A percentile compares a stretch with the other conserved stretches of the same genome.
These are phyloP conservation scores for Fusarium gaditjirri DNA, from an alignment of 2,329 filamentous ascomycete genomes.

Conservation along the genomic window DNA sequence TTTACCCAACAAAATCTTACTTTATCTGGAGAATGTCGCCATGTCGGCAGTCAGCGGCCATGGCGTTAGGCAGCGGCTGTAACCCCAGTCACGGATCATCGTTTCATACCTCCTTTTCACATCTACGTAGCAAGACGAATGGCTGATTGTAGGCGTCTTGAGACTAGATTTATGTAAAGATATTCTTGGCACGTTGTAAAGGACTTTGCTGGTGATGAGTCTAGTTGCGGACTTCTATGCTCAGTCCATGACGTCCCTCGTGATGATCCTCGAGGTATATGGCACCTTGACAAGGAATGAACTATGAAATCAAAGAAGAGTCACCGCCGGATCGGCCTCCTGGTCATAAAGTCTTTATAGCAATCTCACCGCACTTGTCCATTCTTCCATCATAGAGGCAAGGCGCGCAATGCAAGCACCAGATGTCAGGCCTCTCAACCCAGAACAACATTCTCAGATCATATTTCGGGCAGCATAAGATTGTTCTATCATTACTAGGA, in stretches of 20 bases:
- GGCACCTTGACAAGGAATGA: not conserved
- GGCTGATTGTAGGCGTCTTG: rapidly evolving
- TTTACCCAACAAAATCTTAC: not conserved
- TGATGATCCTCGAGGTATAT: not conserved
- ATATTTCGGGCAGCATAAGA: no score
- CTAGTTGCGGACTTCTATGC: not conserved
- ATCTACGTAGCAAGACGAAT: rapidly evolving
- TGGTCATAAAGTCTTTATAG: rapidly evolving
- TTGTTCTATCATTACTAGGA: not conserved
- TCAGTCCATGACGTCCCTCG: not conserved
- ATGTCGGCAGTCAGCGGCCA: rapidly evolving
- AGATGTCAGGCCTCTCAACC: no score
- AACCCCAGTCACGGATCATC: not conserved
- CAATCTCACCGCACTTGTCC: rapidly evolving
- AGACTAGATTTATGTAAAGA: not conserved
- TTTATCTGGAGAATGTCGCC: rapidly evolving
- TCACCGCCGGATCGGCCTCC: rapidly evolving
- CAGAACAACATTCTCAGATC: no score
- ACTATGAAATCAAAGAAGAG: not conserved
- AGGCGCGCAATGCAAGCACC: no score
- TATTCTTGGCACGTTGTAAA: rapidly evolving
- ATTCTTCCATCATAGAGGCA: not conserved
- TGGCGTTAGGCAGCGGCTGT: not conserved
- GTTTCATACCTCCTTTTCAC: no score
- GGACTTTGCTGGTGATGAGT: not conserved